These are phyloP conservation scores for Euryodendron excelsum DNA, from an alignment of 148 eudicot species.

Conservation along the genomic window DNA sequence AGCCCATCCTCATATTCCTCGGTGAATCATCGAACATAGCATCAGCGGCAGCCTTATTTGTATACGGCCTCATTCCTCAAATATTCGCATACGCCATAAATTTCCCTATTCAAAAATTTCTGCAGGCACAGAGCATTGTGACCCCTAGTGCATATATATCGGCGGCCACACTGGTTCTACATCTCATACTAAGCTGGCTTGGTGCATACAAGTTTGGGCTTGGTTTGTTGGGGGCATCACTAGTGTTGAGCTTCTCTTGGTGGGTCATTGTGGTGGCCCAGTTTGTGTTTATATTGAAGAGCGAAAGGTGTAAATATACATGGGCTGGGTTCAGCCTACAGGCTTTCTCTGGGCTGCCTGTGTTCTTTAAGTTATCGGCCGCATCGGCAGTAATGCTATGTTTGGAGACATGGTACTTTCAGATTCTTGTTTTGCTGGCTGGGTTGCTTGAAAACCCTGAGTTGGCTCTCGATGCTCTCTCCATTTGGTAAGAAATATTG, in stretches of 20 bases:
- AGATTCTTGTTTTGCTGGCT: conserved; percentile 23
- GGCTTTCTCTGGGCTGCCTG: conserved; percentile 29
- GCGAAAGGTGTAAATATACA: conserved; percentile 19
- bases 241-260: conserved; percentile 25
- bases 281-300: conserved; percentile 22
- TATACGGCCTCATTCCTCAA: conserved; percentile 31
- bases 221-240: conserved; percentile 25
- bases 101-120: conserved; percentile 38
- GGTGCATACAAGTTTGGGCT: conserved; percentile 15
- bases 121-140: conserved; percentile 35
- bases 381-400: conserved; percentile 41
- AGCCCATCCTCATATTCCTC: conserved; percentile 26
- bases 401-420: conserved; percentile 33
- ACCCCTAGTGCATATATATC: conserved; percentile 20
- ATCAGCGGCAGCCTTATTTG: conserved; percentile 19
- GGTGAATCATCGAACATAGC: conserved; percentile 22
- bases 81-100: conserved; percentile 28
- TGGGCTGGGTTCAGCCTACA: conserved; percentile 28
- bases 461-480: conserved; percentile 26
- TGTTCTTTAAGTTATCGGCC: conserved; percentile 22
- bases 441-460: conserved; percentile 28
- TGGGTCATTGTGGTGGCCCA: conserved; percentile 27
- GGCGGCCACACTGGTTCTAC: conserved; percentile 7
- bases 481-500: conserved; percentile 33
- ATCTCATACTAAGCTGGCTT: conserved; percentile 18